Base-by-base conservation (phyloP, 352 stramenopile genomes). In the Pythium myriotylum region DNA sequence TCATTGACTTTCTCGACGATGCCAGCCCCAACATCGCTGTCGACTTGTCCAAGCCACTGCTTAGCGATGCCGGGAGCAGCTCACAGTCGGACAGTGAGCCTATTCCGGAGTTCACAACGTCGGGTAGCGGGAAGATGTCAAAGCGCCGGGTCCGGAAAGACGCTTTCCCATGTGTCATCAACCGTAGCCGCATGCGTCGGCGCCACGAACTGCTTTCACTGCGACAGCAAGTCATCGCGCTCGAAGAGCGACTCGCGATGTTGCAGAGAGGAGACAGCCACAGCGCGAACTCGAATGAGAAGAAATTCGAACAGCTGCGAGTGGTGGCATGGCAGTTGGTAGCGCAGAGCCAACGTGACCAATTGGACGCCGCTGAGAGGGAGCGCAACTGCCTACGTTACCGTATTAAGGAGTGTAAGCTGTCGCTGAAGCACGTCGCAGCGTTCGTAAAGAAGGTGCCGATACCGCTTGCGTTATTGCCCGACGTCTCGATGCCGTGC, bases 161-260 rank as follows among this genome's bases (percentile, higher is more conserved):
- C 6, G 33, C 19, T 4, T 6, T 4, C 7, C 55, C 54, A 5
- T 27, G 29, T 4, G 26, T 45, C 26, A 42, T 60, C 22, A 60
- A 60, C 29, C 54, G 54, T 17, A 70, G 61, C 1, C 76, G 70
- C 53, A 65, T 70, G 49, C 73, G 70, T 3, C 70, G 66, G 27
- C 76, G 70, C 41, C 59, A 78, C 8, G 70, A 81, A 37, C 33
- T 81, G 8, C 40, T 62, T 14, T 47, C 56, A 22, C 48, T 81
- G 19, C 46, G 60, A 32, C 40, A 40, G 0, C 51, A 75, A 14
- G 24, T 67, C 6, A 56, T 72, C 22, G 54, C 66, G 12, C 42
- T 81, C 22, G 43, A 77, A 23, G 68, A 49, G 8, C 62, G 48
- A 10, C 39, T 72, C 29, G 47, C 54, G 47, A 46, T 67, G 22